These are phyloP conservation scores for Akanthomyces uredinophilus DNA, from an alignment of 2,329 filamentous ascomycete species.

Conservation along the genomic window DNA sequence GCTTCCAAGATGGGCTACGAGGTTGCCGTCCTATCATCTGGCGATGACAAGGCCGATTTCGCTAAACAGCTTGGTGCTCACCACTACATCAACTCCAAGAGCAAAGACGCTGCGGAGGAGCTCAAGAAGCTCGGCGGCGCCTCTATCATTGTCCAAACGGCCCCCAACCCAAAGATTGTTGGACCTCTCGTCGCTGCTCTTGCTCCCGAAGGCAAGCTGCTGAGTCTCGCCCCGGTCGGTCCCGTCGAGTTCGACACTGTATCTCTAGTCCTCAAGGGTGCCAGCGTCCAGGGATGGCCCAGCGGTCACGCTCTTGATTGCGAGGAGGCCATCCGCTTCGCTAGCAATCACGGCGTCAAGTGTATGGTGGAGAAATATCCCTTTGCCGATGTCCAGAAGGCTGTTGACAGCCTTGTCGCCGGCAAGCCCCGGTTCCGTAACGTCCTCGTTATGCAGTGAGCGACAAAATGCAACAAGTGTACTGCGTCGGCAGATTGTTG, in stretches of 20 bases:
- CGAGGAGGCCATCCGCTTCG: constrained; percentile 63
- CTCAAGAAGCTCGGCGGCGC: constrained; percentile 57
- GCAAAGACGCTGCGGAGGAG: constrained; percentile 42
- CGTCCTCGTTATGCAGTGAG: constrained; percentile 37
- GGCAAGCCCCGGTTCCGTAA: constrained; percentile 43
- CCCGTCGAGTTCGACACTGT: constrained; percentile 39
- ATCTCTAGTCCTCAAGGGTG: constrained; percentile 42
- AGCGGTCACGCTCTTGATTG: constrained; percentile 59
- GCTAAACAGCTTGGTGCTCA: constrained; percentile 44
- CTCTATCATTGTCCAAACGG: constrained; percentile 56
- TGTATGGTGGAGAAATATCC: constrained; percentile 63
- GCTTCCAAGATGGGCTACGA: constrained; percentile 71
- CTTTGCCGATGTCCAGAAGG: constrained; percentile 44
- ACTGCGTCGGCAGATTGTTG: background rate
- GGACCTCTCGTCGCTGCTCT: constrained; percentile 49
- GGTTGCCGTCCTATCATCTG: constrained; percentile 62
- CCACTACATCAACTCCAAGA: constrained; percentile 47
- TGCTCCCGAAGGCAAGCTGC: constrained; percentile 49
- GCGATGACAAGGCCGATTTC: constrained; percentile 63
- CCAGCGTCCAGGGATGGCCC: constrained; percentile 59
- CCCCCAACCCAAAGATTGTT: constrained; percentile 54
- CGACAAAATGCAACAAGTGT: background rate
- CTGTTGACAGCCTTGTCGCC: constrained; percentile 36
- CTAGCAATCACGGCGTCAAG: constrained; percentile 54
- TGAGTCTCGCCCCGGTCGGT: constrained; percentile 52